Evolutionary conservation across 768 basidiomycete species (phyloP), one percentile per base, ranked within the genome.

Genomic region (Boletus coccyginus): DNA sequence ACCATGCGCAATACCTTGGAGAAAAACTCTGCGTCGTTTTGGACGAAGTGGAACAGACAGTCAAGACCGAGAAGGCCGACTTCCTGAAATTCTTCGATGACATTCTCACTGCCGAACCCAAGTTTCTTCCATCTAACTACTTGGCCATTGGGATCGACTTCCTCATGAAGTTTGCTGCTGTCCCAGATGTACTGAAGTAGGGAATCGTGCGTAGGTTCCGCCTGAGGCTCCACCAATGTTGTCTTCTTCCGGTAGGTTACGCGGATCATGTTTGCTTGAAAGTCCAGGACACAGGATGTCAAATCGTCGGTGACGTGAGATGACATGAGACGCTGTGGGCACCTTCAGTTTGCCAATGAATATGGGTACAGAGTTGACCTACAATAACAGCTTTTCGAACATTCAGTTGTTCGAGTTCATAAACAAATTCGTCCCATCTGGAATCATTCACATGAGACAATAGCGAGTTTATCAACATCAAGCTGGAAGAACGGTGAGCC

Each of bases 381-480:
- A 92, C 90, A 50, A 90, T 83, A 47, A 93, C 90, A 12, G 90
- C 90, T 69, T 87, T 90, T 52, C 88, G 81, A 29, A 92, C 85
- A 62, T 89, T 90, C 50, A 94, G 68, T 46, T 80, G 78, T 63
- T 94, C 91, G 8, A 94, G 72, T 52, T 90, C 85, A 24, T 77
- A 73, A 48, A 88, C 85, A 66, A 94, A 90, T 59, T 88, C 85
- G 47, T 89, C 85, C 88, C 91, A 94, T 56, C 84, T 79, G 2
- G 73, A 71, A 64, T 93, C 90, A 46, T 79, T 87, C n/a, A 85
- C 90, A 64, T 92, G 87, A 9, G 87, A 80, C 54, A 95, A 69
- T 11, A 95, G 76, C 9, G 92, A 90, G 66, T 94, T 94, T 63
- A 96, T 90, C 62, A 96, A 75, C 85, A 90, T 92, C 84, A 96